Evolutionary conservation across 495 filamentous ascomycete species (phyloP), one percentile per base, ranked within the genome.

Genomic region (Penicillium bialowiezense): DNA sequence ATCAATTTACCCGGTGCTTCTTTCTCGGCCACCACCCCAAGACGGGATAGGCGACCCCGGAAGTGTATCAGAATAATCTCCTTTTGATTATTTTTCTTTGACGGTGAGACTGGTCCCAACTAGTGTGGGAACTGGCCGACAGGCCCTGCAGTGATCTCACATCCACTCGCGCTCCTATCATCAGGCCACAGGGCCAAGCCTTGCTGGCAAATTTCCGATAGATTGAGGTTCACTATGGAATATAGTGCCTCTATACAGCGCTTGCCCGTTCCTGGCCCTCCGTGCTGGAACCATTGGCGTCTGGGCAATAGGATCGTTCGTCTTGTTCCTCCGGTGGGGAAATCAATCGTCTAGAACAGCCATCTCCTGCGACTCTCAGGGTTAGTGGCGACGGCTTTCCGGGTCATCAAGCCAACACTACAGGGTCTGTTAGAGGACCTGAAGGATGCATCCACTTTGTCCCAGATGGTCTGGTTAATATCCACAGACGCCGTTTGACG

Each of bases 41-140:
- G 19, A 32, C 7, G 50, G 56, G 44, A 57, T 44, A 40, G 48
- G 13, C 37, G 14, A 57, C 18, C 26, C 59, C 50, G 44, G 44
- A 32, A 28, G 31, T 54, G 44, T 38, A 44, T 49, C 56, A 49
- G 50, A 57, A 39, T 44, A 57, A 60, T 60, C 41, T 54, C 37
- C 9, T 8, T 41, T 19, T 19, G 12, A 41, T 48, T 48, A 48
- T 14, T 39, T 54, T 55, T 55, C 48, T 50, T 49, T 50, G 38
- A 52, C 48, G 14, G 8, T 2, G 24, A 36, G 32, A 20, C 32
- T 14, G 17, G 29, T 45, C 20, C 26, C 39, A 12, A 40, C 35
- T 34, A 39, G 3, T 23, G 6, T 24, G 35, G 15, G 31, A 50
- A 47, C 56, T 54, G 50, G 40, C 32, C 36, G 41, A 35, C 21